Base-by-base conservation (phyloP, 2,329 filamentous ascomycete species). In the Phoma sp. region DNA sequence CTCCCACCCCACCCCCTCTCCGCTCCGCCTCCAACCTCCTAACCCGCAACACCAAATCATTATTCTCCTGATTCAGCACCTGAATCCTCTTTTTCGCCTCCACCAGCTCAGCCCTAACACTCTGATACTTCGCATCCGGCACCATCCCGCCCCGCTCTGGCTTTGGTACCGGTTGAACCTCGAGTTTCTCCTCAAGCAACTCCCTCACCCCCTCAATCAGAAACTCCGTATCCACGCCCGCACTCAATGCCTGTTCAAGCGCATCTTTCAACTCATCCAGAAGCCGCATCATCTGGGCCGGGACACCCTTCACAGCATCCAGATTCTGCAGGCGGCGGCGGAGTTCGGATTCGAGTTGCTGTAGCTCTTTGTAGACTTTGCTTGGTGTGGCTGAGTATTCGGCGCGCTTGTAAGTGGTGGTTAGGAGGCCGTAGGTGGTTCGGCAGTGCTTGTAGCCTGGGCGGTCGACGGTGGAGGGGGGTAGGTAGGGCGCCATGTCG, bases 51-150 rank as follows among this genome's bases (percentile, higher is more conserved):
- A 44, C 38, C 17, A 70, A 29, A 1, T 40, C 24, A n/a, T 70
- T 69, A 19, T 67, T 66, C 52, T 67, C 66, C 33, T 60, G 57
- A 19, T 67, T 68, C 36, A 68, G 50, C 43, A 49, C 60, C 25
- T 39, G 33, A 7, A 61, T 62, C 52, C 51, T 63, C 27, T 49
- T 50, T 6, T 58, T 55, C 25, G 58, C 60, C 15, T 43, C 51
- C 9, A 24, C 27, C 9, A 66, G 58, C 46, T 62, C 60, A 0
- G 58, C 58, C 31, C 41, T 41, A 13, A 60, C 46, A 17, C 60
- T 55, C 47, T 60, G 58, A 15, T 55, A 50, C 25, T 51, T 55
- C 22, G 41, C 52, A 13, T 63, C 61, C 6, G 58, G 31, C 5
- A 69, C 51, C 45, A 62, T 63, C 38, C 48, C 58, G 13, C 32